phyloP scores from a whole-genome alignment of 1,284 basidiomycete species.

The Malassezia slooffiae region DNA sequence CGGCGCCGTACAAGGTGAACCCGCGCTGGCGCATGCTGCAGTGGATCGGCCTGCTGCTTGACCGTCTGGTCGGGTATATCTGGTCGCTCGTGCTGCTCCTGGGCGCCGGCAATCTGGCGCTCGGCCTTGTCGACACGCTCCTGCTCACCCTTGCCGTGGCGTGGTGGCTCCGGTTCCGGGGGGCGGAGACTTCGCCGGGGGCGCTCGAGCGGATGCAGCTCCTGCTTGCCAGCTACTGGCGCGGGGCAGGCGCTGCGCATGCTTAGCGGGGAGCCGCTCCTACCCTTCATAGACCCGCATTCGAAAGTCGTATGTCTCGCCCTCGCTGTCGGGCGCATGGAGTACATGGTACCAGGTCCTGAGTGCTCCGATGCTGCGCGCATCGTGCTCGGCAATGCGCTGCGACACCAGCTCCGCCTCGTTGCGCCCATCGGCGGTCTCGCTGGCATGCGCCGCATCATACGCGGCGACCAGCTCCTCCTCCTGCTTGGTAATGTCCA shows the following conservation, averaged over 20 bases:
- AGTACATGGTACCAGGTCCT: conserved; percentile 30
- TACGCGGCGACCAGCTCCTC: conserved; percentile 19
- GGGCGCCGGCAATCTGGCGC: conserved; percentile 58
- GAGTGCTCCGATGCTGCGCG: conserved; percentile 19
- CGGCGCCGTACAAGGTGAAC: conserved; percentile 29
- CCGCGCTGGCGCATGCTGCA: conserved; percentile 53
- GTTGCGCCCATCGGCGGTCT: conserved; percentile 1
- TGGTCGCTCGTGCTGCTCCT: conserved; percentile 64
- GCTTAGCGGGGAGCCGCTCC: neutral
- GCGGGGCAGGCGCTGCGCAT: neutral
- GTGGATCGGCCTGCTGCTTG: conserved; percentile 57
- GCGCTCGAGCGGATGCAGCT: neutral
- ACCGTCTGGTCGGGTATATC: conserved; percentile 60
- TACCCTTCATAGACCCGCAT: too few species aligned
- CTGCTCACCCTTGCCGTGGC: conserved; percentile 23
- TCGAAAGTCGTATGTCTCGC: conserved; percentile 23
- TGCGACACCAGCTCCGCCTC: conserved; percentile 10
- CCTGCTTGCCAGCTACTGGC: too few species aligned
- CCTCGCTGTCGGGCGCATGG: conserved; percentile 27
- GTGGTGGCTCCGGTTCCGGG: conserved; percentile 36
- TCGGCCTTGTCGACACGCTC: conserved; percentile 25
- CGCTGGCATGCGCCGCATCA: conserved; percentile 5
- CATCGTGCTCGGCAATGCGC: conserved; percentile 23
- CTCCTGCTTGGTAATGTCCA: conserved; percentile 22
- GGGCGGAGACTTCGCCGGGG: too few species aligned